A percentile compares a stretch with the other conserved stretches of the same genome.
Conservation (phyloP, 495 filamentous ascomycete genomes). For the Aspergillus avenaceus region DNA sequence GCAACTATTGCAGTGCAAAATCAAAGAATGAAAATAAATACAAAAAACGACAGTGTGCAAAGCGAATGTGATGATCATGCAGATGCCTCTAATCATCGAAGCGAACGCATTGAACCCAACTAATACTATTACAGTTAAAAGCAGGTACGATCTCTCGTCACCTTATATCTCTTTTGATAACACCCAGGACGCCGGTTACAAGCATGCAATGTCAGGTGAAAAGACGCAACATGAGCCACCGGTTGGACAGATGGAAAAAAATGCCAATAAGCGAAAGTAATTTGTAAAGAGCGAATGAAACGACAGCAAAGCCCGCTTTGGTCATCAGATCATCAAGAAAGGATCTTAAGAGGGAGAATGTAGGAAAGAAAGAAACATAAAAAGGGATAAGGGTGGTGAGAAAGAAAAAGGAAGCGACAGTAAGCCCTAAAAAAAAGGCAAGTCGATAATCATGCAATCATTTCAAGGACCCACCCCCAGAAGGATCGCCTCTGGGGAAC, state of each 20-base stretch:
- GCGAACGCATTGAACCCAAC: slow-evolving; percentile 9
- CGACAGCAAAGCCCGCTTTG: slow-evolving; percentile 49
- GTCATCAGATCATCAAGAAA: slow-evolving; percentile 34
- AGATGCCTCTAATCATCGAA: slow-evolving; percentile 6
- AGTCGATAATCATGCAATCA: slow-evolving; percentile 32
- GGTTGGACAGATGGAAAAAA: slow-evolving; percentile 9
- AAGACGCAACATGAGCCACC: slow-evolving; percentile 10
- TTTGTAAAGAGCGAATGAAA: slow-evolving; percentile 16
- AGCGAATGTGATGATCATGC: slow-evolving; percentile 11
- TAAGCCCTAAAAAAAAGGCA: slow-evolving; percentile 15
- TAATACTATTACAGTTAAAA: slow-evolving; percentile 27
- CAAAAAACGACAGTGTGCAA: background rate
- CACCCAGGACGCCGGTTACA: slow-evolving; percentile 25
- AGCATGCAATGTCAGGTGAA: slow-evolving; percentile 20
- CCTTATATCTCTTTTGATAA: slow-evolving; percentile 22
- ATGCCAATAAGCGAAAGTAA: slow-evolving; percentile 16
- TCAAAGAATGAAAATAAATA: slow-evolving; percentile 13
- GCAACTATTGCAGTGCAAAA: slow-evolving; percentile 12
- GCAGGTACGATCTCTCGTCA: slow-evolving; percentile 15
- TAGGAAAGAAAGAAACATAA: slow-evolving; percentile 4
- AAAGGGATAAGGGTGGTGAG: background rate
- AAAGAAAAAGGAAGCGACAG: slow-evolving; percentile 14
- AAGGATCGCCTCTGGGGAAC: background rate
- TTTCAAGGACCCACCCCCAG: slow-evolving; percentile 14
- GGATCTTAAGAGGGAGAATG: slow-evolving; percentile 14